Conservation (phyloP, 768 basidiomycete genomes). For the Tylopilus sp. region DNA sequence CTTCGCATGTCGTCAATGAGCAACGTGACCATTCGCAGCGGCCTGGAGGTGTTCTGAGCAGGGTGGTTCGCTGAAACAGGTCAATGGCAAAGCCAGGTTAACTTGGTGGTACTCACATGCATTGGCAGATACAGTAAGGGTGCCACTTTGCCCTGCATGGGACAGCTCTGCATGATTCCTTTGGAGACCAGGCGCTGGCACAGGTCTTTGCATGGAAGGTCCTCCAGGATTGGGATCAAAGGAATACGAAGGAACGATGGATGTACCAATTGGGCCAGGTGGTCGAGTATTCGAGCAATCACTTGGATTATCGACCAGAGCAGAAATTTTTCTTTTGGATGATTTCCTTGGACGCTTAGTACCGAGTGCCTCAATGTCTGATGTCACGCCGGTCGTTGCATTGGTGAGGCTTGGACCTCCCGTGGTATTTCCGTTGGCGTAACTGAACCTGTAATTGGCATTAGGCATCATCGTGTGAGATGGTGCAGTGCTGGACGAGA, state of each 20-base stretch:
- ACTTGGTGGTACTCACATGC: constrained; percentile 29
- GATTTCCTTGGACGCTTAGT: constrained; percentile 14
- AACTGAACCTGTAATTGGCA: neutral
- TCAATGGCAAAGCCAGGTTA: constrained; percentile 2
- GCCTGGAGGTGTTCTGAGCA: constrained; percentile 15
- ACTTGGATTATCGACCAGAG: neutral
- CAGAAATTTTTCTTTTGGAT: constrained; percentile 7
- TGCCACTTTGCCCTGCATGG: neutral
- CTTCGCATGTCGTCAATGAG: constrained; percentile 63
- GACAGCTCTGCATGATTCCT: neutral
- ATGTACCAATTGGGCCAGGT: neutral
- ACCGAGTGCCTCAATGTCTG: neutral
- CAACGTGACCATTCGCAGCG: constrained; percentile 57
- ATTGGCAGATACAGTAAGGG: constrained; percentile 28
- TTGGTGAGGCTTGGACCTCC: neutral
- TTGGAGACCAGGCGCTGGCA: neutral
- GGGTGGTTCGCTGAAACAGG: constrained; percentile 10
- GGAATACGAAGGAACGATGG: constrained; percentile 7
- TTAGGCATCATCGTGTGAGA: constrained; percentile 4
- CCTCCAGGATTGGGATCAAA: neutral
- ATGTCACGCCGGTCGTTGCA: neutral
- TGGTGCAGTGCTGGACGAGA: neutral
- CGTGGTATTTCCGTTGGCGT: constrained; percentile 4
- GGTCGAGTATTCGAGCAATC: constrained; percentile 7
- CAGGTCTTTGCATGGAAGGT: neutral